A percentile compares a stretch with the other conserved stretches of the same genome.
phyloP scores from a whole-genome alignment of 176 grass and related monocot species.

The Carex parvula region DNA sequence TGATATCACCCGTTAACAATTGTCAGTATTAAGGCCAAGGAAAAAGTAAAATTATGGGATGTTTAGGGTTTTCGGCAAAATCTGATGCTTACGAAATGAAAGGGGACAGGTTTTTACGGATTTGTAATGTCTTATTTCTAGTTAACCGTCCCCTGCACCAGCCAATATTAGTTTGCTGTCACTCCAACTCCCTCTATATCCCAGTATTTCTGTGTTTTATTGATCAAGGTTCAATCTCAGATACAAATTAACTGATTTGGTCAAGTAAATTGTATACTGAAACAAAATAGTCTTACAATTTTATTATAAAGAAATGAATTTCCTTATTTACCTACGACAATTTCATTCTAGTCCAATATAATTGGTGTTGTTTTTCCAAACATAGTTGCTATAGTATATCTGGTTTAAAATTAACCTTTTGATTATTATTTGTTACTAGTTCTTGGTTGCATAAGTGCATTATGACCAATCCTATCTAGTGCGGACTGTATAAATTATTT shows the following conservation, averaged over 20 bases:
- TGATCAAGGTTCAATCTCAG: neutral
- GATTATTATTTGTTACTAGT: neutral
- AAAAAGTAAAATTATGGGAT: neutral
- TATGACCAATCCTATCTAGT: neutral
- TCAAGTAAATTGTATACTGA: neutral
- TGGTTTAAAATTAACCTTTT: neutral
- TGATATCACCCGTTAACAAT: neutral
- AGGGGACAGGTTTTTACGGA: neutral
- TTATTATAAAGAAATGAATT: neutral
- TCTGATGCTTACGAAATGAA: neutral
- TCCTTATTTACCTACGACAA: neutral
- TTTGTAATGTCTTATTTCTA: neutral
- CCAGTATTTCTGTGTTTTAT: neutral
- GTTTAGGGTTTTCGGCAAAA: neutral
- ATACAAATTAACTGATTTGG: neutral
- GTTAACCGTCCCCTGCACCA: neutral
- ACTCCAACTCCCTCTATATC: neutral
- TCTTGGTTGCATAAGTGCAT: neutral
- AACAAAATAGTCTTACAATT: neutral
- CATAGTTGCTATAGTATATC: neutral
- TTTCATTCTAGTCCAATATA: neutral
- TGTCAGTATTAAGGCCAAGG: neutral
- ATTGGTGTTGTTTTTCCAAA: neutral
- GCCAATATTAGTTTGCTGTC: neutral
- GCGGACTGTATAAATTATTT: neutral